Base-by-base conservation (phyloP, 1,139 yeast genomes). In the Ashbya aceris region DNA sequence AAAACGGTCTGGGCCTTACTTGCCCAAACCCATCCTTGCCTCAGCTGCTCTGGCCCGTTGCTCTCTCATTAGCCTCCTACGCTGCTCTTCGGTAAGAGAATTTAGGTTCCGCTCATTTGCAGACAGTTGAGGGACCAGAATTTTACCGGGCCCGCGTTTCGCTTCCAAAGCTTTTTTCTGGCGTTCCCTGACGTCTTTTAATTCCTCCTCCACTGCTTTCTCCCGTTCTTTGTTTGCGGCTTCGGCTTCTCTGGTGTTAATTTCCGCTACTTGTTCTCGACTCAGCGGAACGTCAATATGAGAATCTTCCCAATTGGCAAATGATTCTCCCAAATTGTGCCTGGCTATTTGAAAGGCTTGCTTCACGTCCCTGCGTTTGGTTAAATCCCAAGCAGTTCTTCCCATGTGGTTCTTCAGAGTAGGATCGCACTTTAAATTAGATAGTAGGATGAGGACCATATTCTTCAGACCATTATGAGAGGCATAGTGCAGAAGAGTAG, bases 31-130 rank as follows among this genome's bases (percentile, higher is more conserved):
- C 56, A 89, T 59, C 52, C 99, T 71, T 0, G 93, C 96, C 60
- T 91, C 97, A 0, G 96, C 96, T 0, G 99, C 99, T 47, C 97
- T 71, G 0, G 97, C 97, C 42, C 98, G 69, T 57, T 91, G 89
- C 55, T 91, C 98, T 48, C 98, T 74, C 82, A 89, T 87, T 28
- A 91, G 64, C 55, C 79, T 74, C 72, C 72, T 71, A 55, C 76
- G 73, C 50, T 89, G 96, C 33, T 79, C 85, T 1, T 81, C 89
- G 8, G 73, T 67, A 43, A 81, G 59, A 1, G 62, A 60, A 45
- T 52, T 64, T 42, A 63, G 40, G 35, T 57, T 62, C 13, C 52
- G 63, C 30, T 58, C 60, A 12, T 50, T 33, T 34, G 53, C 40
- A 2, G 56, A 42, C 6, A 55, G 43, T 17, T 55, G 56, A 31